Evolutionary conservation across 768 basidiomycete genomes (phyloP).

Genomic region (Tulasnella sp.): DNA sequence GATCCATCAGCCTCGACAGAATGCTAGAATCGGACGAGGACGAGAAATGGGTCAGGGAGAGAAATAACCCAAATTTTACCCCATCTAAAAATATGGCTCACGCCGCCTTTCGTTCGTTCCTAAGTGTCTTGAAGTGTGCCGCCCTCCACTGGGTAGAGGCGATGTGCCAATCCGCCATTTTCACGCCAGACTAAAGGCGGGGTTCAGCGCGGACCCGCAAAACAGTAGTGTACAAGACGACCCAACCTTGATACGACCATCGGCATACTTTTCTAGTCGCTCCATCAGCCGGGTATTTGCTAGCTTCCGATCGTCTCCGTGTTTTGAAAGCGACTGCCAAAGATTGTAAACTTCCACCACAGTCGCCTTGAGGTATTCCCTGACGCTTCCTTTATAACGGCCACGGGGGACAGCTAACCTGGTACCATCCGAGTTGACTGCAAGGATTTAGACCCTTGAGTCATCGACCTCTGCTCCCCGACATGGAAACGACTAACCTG

Average conservation of each 20-base stretch:
- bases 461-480: no score
- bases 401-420: neutral
- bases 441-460: no score
- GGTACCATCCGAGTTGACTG: no score
- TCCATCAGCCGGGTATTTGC: neutral
- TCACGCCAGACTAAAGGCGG: neutral
- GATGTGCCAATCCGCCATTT: neutral
- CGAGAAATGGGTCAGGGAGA: neutral
- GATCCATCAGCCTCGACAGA: neutral
- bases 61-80: neutral
- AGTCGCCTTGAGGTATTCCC: neutral
- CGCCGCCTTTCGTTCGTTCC: neutral
- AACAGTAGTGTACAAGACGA: neutral
- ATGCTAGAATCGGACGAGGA: neutral
- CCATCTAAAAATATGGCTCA: neutral
- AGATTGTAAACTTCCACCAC: neutral
- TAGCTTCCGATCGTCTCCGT: neutral
- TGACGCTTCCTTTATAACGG: neutral
- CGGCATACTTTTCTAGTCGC: neutral
- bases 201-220: neutral
- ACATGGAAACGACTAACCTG: no score
- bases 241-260: neutral
- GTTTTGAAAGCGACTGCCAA: neutral
- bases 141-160: no score
- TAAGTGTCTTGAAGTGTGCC: no score